phyloP scores from a whole-genome alignment of 176 grass and related monocot genomes.

The Triticum turgidum region DNA sequence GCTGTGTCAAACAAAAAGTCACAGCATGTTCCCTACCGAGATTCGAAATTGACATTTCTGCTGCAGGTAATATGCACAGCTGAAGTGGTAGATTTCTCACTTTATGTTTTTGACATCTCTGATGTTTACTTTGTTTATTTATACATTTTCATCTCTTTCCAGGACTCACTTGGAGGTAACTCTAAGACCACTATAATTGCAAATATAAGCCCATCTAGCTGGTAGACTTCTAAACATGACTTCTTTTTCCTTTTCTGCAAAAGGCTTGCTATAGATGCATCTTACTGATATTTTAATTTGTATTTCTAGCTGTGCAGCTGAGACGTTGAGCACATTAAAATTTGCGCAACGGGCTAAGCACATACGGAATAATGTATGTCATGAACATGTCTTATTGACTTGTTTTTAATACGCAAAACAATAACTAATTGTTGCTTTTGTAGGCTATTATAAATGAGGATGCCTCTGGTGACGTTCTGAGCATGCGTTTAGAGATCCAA shows the following conservation, averaged over 20 bases:
- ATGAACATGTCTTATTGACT: neutral
- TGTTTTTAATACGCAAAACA: constrained; percentile 17
- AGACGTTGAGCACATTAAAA: constrained; percentile 97
- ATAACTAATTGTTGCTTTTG: constrained; percentile 21
- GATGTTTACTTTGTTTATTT: constrained; percentile 14
- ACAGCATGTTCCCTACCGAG: constrained; percentile 90
- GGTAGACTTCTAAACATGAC: constrained; percentile 42
- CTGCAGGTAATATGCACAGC: constrained; percentile 71
- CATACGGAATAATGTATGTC: constrained; percentile 89
- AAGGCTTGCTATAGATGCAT: neutral
- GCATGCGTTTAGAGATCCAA: constrained; percentile 94
- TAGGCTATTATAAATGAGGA: constrained; percentile 96
- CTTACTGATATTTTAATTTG: constrained; percentile 33
- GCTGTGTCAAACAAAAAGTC: constrained; percentile 90
- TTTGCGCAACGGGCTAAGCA: constrained; percentile 96
- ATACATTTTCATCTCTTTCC: constrained; percentile 32
- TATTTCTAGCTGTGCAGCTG: constrained; percentile 67
- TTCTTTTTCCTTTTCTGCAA: neutral
- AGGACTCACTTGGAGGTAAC: constrained; percentile 97
- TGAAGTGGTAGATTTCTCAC: neutral
- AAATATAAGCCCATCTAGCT: constrained; percentile 95
- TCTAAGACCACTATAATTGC: constrained; percentile 98
- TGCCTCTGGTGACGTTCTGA: constrained; percentile 91
- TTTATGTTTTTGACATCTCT: constrained; percentile 6
- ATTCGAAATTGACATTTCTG: constrained; percentile 99